A percentile compares a stretch with the other conserved stretches of the same genome.
Conservation (phyloP, 441 rosid species). For the Rhodomyrtus psidioides region DNA sequence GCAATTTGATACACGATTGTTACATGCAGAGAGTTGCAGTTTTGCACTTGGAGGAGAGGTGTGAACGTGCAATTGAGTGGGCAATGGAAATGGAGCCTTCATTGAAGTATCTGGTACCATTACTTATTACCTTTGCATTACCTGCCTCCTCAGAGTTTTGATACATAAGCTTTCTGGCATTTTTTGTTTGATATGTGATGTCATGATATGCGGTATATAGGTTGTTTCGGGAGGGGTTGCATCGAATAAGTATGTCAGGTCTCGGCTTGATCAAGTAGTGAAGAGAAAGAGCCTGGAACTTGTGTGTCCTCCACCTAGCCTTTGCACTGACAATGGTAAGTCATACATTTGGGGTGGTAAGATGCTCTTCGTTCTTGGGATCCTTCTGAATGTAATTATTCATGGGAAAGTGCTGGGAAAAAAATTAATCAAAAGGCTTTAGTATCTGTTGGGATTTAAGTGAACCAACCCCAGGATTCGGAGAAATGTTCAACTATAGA, state of each 20-base stretch:
- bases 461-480: neutral
- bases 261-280: slow-evolving; percentile 51
- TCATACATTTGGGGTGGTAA: neutral
- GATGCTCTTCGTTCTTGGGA: no score
- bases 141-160: neutral
- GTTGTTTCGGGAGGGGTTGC: slow-evolving; percentile 98
- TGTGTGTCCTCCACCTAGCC: slow-evolving; percentile 79
- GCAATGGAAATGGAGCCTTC: slow-evolving; percentile 83
- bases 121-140: neutral
- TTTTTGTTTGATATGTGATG: neutral
- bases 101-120: slow-evolving; percentile 59
- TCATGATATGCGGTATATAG: slow-evolving; percentile 25
- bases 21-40: slow-evolving; percentile 77
- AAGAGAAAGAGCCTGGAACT: slow-evolving; percentile 62
- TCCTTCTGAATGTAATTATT: no score
- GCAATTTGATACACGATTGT: neutral
- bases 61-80: slow-evolving; percentile 88
- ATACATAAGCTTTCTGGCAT: neutral
- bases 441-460: neutral
- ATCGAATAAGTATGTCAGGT: slow-evolving; percentile 68
- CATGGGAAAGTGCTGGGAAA: neutral
- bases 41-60: slow-evolving; percentile 84
- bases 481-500: neutral
- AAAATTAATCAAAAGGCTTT: no score
- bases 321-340: slow-evolving; percentile 92